These are phyloP conservation scores for Rhizopogon vulgaris DNA, from an alignment of 768 basidiomycete genomes.

Conservation along the genomic window DNA sequence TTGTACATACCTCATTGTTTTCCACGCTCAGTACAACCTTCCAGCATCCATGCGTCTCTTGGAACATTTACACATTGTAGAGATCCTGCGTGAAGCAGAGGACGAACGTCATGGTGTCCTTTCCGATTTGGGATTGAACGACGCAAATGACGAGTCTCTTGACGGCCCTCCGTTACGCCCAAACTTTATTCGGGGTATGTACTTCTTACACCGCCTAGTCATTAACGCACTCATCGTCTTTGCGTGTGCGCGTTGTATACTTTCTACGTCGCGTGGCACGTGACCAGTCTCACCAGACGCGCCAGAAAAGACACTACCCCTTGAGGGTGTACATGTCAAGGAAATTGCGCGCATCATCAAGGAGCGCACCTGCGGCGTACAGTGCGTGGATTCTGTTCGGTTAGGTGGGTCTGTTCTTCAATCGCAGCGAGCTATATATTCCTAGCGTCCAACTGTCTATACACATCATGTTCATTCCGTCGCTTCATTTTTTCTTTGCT, in stretches of 20 bases:
- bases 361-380: not conserved
- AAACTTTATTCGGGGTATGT: slow-evolving; percentile 5
- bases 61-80: slow-evolving; percentile 65
- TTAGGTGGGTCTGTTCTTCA: not conserved
- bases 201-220: not conserved
- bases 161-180: no score
- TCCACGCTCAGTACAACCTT: slow-evolving; percentile 51
- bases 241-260: no score
- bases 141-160: not conserved
- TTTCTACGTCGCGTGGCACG: slow-evolving; percentile 27
- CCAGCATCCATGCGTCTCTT: slow-evolving; percentile 70
- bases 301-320: slow-evolving; percentile 15
- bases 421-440: not conserved
- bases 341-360: slow-evolving; percentile 17
- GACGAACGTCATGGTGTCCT: slow-evolving; percentile 34
- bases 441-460: no score
- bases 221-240: not conserved
- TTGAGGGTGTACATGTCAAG: slow-evolving; percentile 23
- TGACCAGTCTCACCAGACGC: slow-evolving; percentile 22
- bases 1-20: no score
- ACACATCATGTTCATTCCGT: not conserved
- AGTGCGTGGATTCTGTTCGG: not conserved
- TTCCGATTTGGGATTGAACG: slow-evolving; percentile 24
- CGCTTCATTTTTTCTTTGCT: not conserved
- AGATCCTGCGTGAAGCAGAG: slow-evolving; percentile 64